Evolutionary conservation across 1,139 yeast genomes (phyloP).

Genomic region (Candida glucosophila): DNA sequence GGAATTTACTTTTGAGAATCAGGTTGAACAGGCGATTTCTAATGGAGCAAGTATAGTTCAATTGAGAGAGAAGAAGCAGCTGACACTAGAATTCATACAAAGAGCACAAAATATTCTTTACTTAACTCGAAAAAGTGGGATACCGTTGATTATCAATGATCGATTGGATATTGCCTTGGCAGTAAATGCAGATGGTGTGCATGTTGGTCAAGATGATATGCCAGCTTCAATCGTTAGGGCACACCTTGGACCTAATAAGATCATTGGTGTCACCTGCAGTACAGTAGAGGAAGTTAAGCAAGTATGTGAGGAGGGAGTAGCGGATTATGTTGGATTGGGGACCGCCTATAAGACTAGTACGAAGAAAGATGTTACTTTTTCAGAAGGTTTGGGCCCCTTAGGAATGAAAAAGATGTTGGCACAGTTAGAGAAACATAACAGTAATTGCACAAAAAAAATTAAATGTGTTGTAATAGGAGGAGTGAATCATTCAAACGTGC

Average conservation of each 20-base stretch:
- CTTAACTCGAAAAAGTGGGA: conserved; percentile 47
- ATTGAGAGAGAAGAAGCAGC: conserved; percentile 68
- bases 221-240: conserved; percentile 49
- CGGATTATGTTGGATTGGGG: conserved; percentile 86
- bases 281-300: conserved; percentile 46
- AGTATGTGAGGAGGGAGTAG: conserved; percentile 45
- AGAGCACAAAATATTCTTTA: conserved; percentile 55
- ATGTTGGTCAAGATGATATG: conserved; percentile 93
- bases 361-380: conserved; percentile 44
- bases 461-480: conserved; percentile 84
- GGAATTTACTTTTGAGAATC: conserved; percentile 48
- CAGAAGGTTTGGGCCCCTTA: conserved; percentile 47
- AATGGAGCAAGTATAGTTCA: conserved; percentile 81
- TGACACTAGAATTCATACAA: conserved; percentile 58
- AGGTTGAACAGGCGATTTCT: conserved; percentile 52
- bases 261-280: conserved; percentile 75
- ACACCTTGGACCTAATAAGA: conserved; percentile 63
- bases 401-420: conserved; percentile 54
- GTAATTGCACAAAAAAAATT: conserved; percentile 17
- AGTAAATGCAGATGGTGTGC: conserved; percentile 84
- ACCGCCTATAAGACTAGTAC: conserved; percentile 72
- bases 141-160: conserved; percentile 84
- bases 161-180: conserved; percentile 87
- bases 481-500: conserved; percentile 55
- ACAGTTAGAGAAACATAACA: conserved; percentile 31